Evolutionary conservation across 495 filamentous ascomycete species (phyloP).

Genomic region (Pyrenula massariospora): DNA sequence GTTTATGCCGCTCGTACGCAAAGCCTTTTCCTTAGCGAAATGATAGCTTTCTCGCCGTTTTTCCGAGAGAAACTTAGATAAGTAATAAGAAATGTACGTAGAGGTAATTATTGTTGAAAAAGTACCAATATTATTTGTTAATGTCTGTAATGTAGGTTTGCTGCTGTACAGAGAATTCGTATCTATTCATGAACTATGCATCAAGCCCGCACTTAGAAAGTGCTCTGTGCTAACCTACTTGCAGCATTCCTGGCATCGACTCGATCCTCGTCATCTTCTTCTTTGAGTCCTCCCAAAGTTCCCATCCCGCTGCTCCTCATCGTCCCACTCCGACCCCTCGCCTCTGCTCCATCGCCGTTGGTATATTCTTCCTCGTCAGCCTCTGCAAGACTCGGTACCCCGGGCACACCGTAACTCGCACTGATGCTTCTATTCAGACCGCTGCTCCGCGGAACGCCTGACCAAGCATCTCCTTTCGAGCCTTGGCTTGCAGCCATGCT

Average conservation of each 20-base stretch:
- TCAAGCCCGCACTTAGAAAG: no score
- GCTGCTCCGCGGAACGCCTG: conserved; percentile 79
- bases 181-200: no score
- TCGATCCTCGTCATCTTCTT: conserved; percentile 88
- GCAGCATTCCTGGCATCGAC: conserved; percentile 94
- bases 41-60: no score
- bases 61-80: no score
- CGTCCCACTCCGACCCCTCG: conserved; percentile 45
- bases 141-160: no score
- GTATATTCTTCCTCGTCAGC: conserved; percentile 28
- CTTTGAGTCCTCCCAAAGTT: conserved; percentile 44
- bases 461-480: conserved; percentile 94
- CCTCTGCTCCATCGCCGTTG: conserved; percentile 24
- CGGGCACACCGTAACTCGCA: conserved; percentile 45
- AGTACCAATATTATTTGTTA: no score
- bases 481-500: conserved; percentile 81
- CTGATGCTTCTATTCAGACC: conserved; percentile 66
- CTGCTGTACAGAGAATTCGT: no score
- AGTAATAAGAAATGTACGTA: no score
- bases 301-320: conserved; percentile 23
- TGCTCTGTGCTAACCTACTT: conserved; percentile 83
- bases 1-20: no score
- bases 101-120: no score
- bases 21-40: no score
- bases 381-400: conserved; percentile 2